Evolutionary conservation across 345 rosid species (phyloP).

Genomic region (Eucalyptus pauciflora): DNA sequence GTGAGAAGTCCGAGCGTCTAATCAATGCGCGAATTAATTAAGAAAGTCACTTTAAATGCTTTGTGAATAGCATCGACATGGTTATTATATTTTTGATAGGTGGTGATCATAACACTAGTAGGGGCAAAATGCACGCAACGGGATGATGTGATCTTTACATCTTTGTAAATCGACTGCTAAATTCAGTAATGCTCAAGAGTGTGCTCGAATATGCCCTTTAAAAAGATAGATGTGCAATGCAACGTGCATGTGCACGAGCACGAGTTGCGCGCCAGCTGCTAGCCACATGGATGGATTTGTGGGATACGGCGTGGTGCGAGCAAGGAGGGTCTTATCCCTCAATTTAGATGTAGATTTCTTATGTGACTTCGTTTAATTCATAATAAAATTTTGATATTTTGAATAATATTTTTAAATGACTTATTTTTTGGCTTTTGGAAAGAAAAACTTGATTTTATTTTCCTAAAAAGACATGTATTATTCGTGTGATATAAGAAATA

Average conservation of each 20-base stretch:
- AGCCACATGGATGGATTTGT: background rate
- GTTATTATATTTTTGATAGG: background rate
- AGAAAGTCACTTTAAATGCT: background rate
- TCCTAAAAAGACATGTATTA: too few species aligned
- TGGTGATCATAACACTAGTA: background rate
- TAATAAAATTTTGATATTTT: too few species aligned
- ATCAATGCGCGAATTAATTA: background rate
- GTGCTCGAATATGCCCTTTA: background rate
- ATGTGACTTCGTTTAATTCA: background rate
- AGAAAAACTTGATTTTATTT: too few species aligned
- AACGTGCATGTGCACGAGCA: background rate
- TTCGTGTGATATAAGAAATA: too few species aligned
- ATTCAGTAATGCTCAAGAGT: background rate
- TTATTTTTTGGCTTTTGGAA: background rate
- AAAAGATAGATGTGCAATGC: background rate
- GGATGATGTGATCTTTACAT: background rate
- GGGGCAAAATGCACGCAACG: background rate
- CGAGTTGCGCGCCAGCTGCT: background rate
- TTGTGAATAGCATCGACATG: rapidly evolving
- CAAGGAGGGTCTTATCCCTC: too few species aligned
- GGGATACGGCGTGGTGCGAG: background rate
- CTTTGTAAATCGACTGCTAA: background rate
- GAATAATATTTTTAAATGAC: background rate
- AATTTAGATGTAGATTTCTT: background rate
- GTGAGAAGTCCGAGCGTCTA: background rate